Base-by-base conservation (phyloP, 441 rosid species). In the Metrosideros polymorpha region DNA sequence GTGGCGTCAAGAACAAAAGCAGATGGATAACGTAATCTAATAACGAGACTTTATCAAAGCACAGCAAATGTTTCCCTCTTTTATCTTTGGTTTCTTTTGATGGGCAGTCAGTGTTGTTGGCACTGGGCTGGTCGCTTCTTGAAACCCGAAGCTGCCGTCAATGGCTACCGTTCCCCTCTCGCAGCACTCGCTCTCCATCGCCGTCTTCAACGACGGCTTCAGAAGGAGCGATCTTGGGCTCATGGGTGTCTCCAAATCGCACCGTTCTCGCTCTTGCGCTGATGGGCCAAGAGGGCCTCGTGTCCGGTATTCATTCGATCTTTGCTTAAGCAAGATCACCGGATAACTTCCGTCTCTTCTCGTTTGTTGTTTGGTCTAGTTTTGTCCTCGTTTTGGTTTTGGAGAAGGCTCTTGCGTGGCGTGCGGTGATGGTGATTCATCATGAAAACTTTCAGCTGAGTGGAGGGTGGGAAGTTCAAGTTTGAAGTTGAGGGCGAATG, bases 261-360 rank as follows among this genome's bases (percentile, higher is more conserved):
- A 85, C 12, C 84, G 43, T 53, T 15, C 54, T 53, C 85, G 50
- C 87, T 53, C 84, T 82, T 86, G 82, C 50, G 49, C 42, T 85
- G 82, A 57, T 30, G 89, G 88, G 25, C 90, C 89, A 29, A 92
- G 86, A 86, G 75, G 87, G 76, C 88, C 93, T 90, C 71, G 84
- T 87, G 83, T 93, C 76, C 89, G 92, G 92, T 93, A 49, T 54
- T 54, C 22, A 43, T 61, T 42, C 59, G 32, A 55, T 42, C 8
- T 22, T 22, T 84, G 71, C 82, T 84, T n/a, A 47, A 12, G 59
- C 42, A 14, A 75, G 63, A 29, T 29, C 83, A 51, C 10, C 9
- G 57, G 59, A 22, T 52, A 56, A 27, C 29, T 42, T 27, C 19
- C 19, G 39, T 32, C 47, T 59, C 76, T 77, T 42, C 56, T 30